phyloP scores from a whole-genome alignment of 805 yeast genomes.

The Cephaloascus fragrans region DNA sequence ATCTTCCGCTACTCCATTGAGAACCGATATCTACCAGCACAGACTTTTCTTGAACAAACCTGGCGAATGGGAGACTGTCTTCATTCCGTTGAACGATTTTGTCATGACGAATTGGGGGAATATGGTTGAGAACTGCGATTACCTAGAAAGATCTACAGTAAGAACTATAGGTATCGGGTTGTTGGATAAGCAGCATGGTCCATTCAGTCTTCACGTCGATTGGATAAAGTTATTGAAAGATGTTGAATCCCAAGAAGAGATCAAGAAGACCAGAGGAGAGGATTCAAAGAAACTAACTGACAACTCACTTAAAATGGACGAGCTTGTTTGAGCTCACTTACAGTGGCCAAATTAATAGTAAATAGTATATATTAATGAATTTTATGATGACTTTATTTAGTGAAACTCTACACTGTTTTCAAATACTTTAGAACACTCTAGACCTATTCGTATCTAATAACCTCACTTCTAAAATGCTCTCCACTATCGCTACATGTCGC shows the following conservation, averaged over 20 bases:
- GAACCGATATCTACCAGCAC: constrained; percentile 77
- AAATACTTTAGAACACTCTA: too few species aligned
- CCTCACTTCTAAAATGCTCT: too few species aligned
- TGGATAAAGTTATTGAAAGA: constrained; percentile 65
- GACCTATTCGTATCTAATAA: too few species aligned
- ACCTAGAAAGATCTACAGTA: constrained; percentile 52
- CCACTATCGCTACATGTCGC: too few species aligned
- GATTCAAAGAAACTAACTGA: not conserved
- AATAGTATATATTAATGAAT: too few species aligned
- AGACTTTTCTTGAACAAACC: constrained; percentile 62
- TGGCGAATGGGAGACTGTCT: constrained; percentile 77
- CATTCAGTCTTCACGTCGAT: constrained; percentile 59
- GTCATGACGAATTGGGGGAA: constrained; percentile 80
- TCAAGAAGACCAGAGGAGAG: constrained; percentile 23
- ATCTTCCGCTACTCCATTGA: constrained; percentile 67
- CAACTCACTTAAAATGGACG: not conserved
- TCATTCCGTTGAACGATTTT: constrained; percentile 68
- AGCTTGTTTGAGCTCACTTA: not conserved
- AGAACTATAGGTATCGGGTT: constrained; percentile 73
- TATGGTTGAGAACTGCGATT: constrained; percentile 31
- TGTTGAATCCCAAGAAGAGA: constrained; percentile 31
- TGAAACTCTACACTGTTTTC: too few species aligned
- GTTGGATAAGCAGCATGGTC: constrained; percentile 70
- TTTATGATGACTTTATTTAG: too few species aligned
- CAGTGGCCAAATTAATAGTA: too few species aligned